Conservation (phyloP, 352 stramenopile species). For the Globisporangium heterothallicum region DNA sequence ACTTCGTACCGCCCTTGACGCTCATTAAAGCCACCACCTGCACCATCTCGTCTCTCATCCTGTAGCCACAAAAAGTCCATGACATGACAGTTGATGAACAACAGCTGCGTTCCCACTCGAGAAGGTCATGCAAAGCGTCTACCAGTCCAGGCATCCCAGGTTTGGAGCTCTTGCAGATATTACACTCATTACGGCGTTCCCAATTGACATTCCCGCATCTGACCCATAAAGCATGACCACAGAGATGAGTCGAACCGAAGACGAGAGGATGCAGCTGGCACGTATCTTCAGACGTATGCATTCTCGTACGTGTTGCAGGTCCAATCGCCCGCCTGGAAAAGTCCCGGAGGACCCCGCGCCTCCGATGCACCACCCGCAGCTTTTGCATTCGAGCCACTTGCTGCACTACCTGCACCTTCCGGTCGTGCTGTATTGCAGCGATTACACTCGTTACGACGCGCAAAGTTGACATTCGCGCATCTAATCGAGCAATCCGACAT, state of each 20-base stretch:
- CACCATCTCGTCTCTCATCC: constrained; percentile 77
- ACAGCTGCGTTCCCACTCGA: constrained; percentile 1
- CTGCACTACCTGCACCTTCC: constrained; percentile 26
- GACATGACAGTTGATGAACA: no score
- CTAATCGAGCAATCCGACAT: constrained; percentile 14
- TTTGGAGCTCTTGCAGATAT: constrained; percentile 84
- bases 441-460: constrained; percentile 73
- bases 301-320: constrained; percentile 65
- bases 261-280: neutral
- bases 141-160: constrained; percentile 59
- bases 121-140: no score
- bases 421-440: constrained; percentile 65
- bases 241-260: neutral
- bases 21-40: constrained; percentile 80
- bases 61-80: constrained; percentile 13
- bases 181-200: constrained; percentile 80
- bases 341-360: constrained; percentile 50
- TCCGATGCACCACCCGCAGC: constrained; percentile 26
- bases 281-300: neutral
- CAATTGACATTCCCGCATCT: constrained; percentile 87
- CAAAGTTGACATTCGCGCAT: constrained; percentile 84
- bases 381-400: constrained; percentile 19
- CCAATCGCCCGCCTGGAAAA: constrained; percentile 82
- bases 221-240: neutral
- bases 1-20: constrained; percentile 63